Evolutionary conservation across 2,329 filamentous ascomycete genomes (phyloP).

Genomic region (Leptodontidium sp.): DNA sequence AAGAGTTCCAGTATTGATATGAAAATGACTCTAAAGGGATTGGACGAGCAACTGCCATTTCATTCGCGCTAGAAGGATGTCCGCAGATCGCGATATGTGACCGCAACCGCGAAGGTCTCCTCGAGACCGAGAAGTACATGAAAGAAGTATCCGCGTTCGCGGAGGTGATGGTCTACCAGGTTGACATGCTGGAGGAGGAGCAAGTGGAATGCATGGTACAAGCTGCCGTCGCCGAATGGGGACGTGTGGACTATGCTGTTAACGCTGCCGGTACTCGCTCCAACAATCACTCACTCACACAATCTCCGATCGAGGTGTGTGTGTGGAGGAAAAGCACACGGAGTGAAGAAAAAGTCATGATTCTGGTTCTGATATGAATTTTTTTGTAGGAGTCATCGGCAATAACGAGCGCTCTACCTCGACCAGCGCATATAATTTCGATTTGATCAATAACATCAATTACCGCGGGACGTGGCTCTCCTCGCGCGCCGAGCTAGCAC

Average conservation of each 20-base stretch:
- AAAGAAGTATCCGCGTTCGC: conserved; percentile 34
- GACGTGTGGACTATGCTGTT: conserved; percentile 55
- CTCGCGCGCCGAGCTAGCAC: conserved; percentile 52
- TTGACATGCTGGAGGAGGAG: conserved; percentile 49
- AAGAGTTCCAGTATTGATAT: neutral
- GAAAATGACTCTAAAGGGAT: conserved; percentile 48
- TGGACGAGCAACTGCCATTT: conserved; percentile 52
- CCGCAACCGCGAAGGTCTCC: conserved; percentile 49
- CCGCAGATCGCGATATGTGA: conserved; percentile 53
- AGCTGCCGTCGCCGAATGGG: conserved; percentile 47
- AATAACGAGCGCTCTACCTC: conserved; percentile 41
- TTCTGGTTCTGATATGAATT: neutral
- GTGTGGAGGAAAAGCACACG: neutral
- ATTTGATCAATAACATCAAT: conserved; percentile 53
- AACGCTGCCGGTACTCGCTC: conserved; percentile 51
- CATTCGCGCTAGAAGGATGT: conserved; percentile 56
- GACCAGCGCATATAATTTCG: conserved; percentile 51
- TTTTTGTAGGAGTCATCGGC: conserved; percentile 36
- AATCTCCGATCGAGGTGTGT: too few relatives aligned
- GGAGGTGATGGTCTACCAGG: conserved; percentile 41
- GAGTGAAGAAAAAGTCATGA: neutral
- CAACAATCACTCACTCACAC: too few relatives aligned
- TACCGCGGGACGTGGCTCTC: conserved; percentile 56
- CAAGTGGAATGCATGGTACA: conserved; percentile 49
- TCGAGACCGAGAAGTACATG: conserved; percentile 43